These are phyloP conservation scores for Hippophae rhamnoides DNA, from an alignment of 306 rosid genomes.

Conservation along the genomic window DNA sequence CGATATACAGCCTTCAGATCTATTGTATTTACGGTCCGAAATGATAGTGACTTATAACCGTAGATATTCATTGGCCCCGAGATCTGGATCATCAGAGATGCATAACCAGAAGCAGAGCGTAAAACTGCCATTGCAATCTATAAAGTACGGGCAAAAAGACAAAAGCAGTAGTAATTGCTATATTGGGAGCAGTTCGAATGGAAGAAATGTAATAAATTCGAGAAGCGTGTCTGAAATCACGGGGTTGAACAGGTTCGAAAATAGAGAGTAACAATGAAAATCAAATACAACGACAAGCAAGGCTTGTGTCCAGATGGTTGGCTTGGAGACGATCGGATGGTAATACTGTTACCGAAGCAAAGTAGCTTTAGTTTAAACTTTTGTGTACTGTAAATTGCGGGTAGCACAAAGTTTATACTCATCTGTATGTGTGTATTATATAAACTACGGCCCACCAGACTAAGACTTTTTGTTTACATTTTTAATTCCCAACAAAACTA, in stretches of 20 bases:
- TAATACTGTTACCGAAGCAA: no score
- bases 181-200: constrained; percentile 18
- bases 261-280: constrained; percentile 8
- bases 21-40: constrained; percentile 62
- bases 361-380: no score
- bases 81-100: not conserved
- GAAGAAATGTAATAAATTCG: constrained; percentile 39
- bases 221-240: constrained; percentile 82
- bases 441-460: no score
- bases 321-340: no score
- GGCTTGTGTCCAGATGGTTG: no score
- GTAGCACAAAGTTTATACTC: no score
- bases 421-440: no score
- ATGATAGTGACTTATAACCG: constrained; percentile 48
- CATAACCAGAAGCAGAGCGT: constrained; percentile 13
- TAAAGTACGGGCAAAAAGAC: not conserved
- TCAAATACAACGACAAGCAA: not conserved
- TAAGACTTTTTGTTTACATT: no score
- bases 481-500: no score
- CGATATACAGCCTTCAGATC: constrained; percentile 62
- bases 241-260: constrained; percentile 49
- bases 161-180: not conserved
- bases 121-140: constrained; percentile 3
- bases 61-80: constrained; percentile 19
- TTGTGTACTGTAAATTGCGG: no score